Conservation (phyloP, 441 rosid genomes). For the Gossypium schwendimanii region DNA sequence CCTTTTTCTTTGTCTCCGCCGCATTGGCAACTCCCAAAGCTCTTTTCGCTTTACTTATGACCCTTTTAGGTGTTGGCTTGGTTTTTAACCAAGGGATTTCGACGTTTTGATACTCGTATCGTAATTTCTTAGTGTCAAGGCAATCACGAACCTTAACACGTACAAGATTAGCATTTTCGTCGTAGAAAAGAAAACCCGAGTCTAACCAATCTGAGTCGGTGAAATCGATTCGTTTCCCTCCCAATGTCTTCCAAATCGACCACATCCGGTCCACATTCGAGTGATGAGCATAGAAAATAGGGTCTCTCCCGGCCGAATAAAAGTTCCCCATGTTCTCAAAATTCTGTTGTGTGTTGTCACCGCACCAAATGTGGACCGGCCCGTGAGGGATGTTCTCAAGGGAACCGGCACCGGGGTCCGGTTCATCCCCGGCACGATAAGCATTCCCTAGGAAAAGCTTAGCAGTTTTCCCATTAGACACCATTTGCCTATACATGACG, state of each 20-base stretch:
- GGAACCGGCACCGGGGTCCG: slow-evolving; percentile 45
- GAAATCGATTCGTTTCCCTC: slow-evolving; percentile 31
- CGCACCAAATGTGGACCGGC: slow-evolving; percentile 40
- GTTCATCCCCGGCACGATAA: slow-evolving; percentile 44
- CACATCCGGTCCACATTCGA: slow-evolving; percentile 51
- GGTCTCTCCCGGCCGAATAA: background rate
- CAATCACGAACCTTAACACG: slow-evolving; percentile 43
- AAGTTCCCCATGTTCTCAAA: slow-evolving; percentile 53
- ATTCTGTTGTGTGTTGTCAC: slow-evolving; percentile 43
- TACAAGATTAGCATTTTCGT: background rate
- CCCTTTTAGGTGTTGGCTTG: slow-evolving; percentile 35
- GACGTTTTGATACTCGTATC: slow-evolving; percentile 40
- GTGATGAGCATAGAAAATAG: slow-evolving; percentile 49
- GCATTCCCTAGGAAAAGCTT: slow-evolving; percentile 38
- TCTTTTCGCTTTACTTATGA: slow-evolving; percentile 10
- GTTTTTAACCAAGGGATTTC: slow-evolving; percentile 47
- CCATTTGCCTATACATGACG: slow-evolving; percentile 54
- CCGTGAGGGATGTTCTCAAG: slow-evolving; percentile 51
- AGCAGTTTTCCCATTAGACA: slow-evolving; percentile 41
- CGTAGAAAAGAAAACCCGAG: slow-evolving; percentile 11
- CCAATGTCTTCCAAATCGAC: slow-evolving; percentile 46
- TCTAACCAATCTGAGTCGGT: slow-evolving; percentile 46
- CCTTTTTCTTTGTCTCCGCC: slow-evolving; percentile 19
- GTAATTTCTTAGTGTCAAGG: slow-evolving; percentile 27
- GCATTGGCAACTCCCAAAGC: slow-evolving; percentile 25